Conservation (phyloP, 2,329 filamentous ascomycete species). For the Oidium heveae region DNA sequence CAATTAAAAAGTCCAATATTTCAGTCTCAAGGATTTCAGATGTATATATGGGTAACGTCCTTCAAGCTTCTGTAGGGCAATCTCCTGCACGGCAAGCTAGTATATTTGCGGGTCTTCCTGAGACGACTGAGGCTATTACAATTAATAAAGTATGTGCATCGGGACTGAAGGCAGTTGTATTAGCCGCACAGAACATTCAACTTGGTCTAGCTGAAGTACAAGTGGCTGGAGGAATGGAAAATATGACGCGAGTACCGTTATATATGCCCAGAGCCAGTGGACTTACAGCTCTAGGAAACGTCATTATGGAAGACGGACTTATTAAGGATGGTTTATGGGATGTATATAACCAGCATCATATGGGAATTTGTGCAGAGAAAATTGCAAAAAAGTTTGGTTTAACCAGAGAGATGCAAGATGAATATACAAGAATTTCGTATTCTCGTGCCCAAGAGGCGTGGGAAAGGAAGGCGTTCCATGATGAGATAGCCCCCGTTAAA, state of each 20-base stretch:
- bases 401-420: conserved; percentile 66
- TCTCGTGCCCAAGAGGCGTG: conserved; percentile 75
- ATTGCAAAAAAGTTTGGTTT: conserved; percentile 73
- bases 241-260: conserved; percentile 84
- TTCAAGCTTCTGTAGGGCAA: conserved; percentile 65
- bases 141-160: conserved; percentile 98
- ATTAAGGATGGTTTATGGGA: conserved; percentile 91
- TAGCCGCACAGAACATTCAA: conserved; percentile 87
- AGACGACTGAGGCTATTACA: conserved; percentile 65
- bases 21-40: conserved; percentile 62
- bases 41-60: conserved; percentile 94
- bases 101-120: conserved; percentile 64
- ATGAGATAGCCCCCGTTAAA: conserved; percentile 75
- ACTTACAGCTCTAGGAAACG: conserved; percentile 63
- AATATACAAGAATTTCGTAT: conserved; percentile 75
- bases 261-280: conserved; percentile 65
- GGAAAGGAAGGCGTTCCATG: conserved; percentile 57
- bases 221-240: conserved; percentile 92
- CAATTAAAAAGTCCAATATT: conserved; percentile 63
- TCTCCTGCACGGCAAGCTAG: conserved; percentile 75
- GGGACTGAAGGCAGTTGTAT: conserved; percentile 70
- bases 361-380: conserved; percentile 91
- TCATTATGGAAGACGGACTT: conserved; percentile 72
- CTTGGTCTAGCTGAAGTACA: conserved; percentile 71
- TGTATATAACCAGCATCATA: conserved; percentile 90